Conservation (phyloP, 2,329 filamentous ascomycete genomes). For the Thelonectria olida region DNA sequence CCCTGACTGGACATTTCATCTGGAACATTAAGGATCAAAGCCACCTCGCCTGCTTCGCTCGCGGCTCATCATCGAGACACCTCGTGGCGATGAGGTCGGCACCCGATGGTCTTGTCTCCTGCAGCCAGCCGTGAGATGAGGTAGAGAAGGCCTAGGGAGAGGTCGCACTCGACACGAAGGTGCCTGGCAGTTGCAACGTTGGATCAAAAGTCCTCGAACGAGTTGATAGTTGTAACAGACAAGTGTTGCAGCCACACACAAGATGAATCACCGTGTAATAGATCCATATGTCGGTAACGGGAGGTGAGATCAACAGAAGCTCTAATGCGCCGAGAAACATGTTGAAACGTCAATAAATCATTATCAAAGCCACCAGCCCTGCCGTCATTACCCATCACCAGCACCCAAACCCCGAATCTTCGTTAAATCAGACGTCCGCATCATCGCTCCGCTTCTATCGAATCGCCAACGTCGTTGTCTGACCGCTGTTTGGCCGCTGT, state of each 20-base stretch:
- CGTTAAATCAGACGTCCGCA: slow-evolving; percentile 19
- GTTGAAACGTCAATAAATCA: slow-evolving; percentile 33
- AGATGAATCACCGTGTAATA: slow-evolving; percentile 1
- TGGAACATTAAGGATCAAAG: slow-evolving; percentile 24
- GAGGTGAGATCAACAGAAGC: slow-evolving; percentile 2
- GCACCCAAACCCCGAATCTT: slow-evolving; percentile 15
- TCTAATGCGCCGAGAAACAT: slow-evolving; percentile 1
- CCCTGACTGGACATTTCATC: background rate
- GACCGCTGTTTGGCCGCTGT: slow-evolving; percentile 42
- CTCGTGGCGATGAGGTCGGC: background rate
- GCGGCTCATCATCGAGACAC: background rate
- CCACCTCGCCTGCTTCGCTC: slow-evolving; percentile 16
- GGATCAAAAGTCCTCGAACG: background rate
- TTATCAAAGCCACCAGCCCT: slow-evolving; percentile 33
- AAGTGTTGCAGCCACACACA: slow-evolving; percentile 1
- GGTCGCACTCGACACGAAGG: background rate
- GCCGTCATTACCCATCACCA: slow-evolving; percentile 31
- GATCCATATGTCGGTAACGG: background rate
- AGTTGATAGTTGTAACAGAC: background rate
- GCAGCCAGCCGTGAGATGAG: background rate
- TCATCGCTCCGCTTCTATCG: slow-evolving; percentile 35
- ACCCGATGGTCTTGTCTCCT: background rate
- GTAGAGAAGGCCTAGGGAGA: background rate
- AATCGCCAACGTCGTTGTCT: slow-evolving; percentile 48
- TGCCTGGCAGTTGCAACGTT: background rate